Conservation (phyloP, 306 rosid species). For the Calophaca sinica region DNA sequence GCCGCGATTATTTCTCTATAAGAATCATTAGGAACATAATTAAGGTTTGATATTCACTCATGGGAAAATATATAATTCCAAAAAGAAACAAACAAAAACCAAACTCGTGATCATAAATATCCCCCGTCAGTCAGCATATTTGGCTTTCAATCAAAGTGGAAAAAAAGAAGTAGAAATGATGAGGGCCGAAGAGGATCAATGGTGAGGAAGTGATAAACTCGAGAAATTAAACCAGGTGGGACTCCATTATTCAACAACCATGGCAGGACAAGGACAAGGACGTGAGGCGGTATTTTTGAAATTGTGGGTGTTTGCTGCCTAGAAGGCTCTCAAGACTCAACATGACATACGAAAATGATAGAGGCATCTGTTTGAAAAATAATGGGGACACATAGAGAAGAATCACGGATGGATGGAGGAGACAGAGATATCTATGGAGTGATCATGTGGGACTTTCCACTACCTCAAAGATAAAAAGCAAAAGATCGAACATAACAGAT, state of each 20-base stretch:
- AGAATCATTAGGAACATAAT: constrained; percentile 23
- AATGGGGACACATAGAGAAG: too few relatives aligned
- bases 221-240: constrained; percentile 3
- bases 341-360: constrained; percentile 28
- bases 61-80: constrained; percentile 7
- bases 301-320: constrained; percentile 34
- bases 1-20: neutral
- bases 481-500: neutral
- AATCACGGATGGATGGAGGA: neutral
- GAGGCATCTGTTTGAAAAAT: constrained; percentile 42
- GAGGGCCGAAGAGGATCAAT: neutral
- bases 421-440: constrained; percentile 38
- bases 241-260: constrained; percentile 17
- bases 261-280: constrained; percentile 13
- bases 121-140: neutral
- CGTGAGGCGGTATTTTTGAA: constrained; percentile 18
- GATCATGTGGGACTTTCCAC: constrained; percentile 54
- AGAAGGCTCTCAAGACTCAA: neutral
- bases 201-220: constrained; percentile 22
- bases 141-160: constrained; percentile 22
- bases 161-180: neutral
- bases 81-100: constrained; percentile 24
- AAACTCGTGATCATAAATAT: neutral
- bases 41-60: neutral
- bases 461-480: constrained; percentile 10